Conservation (phyloP, 1,284 basidiomycete genomes). For the Wallemia hederae region DNA sequence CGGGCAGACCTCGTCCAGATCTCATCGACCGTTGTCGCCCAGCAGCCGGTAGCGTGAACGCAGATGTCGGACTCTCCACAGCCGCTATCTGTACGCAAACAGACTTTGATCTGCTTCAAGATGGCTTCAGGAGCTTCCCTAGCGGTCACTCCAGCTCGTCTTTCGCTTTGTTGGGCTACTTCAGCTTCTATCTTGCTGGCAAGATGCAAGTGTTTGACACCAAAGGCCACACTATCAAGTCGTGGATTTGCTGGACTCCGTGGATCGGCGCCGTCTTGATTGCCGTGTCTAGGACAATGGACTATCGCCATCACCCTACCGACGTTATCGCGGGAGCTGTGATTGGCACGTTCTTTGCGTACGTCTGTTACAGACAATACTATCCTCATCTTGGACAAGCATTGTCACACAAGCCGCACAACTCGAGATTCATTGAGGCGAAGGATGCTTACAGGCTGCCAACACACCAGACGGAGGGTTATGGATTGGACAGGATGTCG, state of each 20-base stretch:
- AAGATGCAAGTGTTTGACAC: slow-evolving; percentile 73
- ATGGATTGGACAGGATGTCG: neutral
- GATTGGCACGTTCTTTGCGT: neutral
- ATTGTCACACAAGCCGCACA: neutral
- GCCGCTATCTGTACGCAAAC: slow-evolving; percentile 49
- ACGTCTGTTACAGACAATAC: neutral
- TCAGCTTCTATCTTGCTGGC: slow-evolving; percentile 62
- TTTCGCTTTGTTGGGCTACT: slow-evolving; percentile 71
- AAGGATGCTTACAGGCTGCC: neutral
- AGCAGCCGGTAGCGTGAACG: slow-evolving; percentile 27
- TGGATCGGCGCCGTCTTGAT: slow-evolving; percentile 53
- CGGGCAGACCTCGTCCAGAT: slow-evolving; percentile 20
- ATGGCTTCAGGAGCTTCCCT: slow-evolving; percentile 81
- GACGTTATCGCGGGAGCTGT: neutral
- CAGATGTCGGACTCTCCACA: slow-evolving; percentile 31
- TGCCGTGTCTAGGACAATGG: slow-evolving; percentile 70
- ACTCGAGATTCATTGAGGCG: neutral
- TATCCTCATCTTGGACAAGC: neutral
- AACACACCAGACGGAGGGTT: neutral
- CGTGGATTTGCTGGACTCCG: slow-evolving; percentile 53
- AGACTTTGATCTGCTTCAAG: slow-evolving; percentile 28
- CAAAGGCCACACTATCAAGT: slow-evolving; percentile 46
- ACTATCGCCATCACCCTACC: slow-evolving; percentile 36
- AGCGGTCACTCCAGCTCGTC: slow-evolving; percentile 68
- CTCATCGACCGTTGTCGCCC: slow-evolving; percentile 60